Percentiles rank a stretch among this genome's conserved stretches.
These are phyloP conservation scores for Colletotrichum sp. DNA, from an alignment of 2,329 filamentous ascomycete genomes.

Conservation along the genomic window DNA sequence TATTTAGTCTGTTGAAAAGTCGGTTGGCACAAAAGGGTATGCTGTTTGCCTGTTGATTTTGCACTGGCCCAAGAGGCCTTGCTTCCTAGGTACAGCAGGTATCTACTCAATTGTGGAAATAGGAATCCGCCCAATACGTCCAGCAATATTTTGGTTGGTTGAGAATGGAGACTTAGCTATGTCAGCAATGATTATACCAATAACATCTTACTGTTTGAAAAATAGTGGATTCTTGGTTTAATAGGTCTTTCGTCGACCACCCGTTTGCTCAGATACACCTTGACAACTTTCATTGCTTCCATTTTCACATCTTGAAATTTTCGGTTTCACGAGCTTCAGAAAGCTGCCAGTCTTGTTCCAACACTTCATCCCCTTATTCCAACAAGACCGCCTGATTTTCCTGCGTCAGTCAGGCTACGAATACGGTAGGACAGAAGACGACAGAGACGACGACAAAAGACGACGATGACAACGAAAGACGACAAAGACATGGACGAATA, in stretches of 20 bases:
- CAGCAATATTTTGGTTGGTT: not conserved
- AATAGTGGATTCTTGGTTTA: not conserved
- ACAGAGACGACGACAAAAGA: not conserved
- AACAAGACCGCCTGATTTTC: not conserved
- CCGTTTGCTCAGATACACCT: not conserved
- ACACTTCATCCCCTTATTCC: not conserved
- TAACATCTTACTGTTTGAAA: not conserved
- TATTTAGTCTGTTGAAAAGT: accelerated
- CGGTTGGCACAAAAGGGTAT: not conserved
- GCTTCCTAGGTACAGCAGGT: no score
- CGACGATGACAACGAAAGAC: not conserved
- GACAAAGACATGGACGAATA: not conserved
- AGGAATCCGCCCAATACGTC: not conserved
- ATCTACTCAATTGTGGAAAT: not conserved
- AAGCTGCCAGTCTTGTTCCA: accelerated
- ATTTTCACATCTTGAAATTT: not conserved
- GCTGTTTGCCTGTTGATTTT: not conserved
- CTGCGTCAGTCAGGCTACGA: no score
- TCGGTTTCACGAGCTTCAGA: accelerated
- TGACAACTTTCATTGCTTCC: not conserved
- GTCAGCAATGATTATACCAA: not conserved
- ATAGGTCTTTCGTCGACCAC: not conserved
- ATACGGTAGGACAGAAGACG: not conserved
- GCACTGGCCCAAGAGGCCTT: not conserved
- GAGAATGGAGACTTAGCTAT: not conserved